Percentiles rank a stretch among this genome's conserved stretches.
phyloP scores from a whole-genome alignment of 257 asterid genomes.

The Thymus mandschuricus region DNA sequence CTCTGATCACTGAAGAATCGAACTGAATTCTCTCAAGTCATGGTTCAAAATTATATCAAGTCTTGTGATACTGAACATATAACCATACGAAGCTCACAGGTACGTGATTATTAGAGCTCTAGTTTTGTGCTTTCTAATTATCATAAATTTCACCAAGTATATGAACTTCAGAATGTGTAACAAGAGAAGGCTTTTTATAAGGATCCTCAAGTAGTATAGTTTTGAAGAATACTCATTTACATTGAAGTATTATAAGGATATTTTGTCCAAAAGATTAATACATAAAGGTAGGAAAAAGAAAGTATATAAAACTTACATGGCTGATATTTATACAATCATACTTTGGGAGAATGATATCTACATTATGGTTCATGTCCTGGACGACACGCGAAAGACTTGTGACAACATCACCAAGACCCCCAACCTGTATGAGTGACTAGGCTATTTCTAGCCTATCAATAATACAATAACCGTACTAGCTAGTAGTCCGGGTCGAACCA shows the following conservation, averaged over 20 bases:
- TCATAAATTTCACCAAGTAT: conserved; percentile 10
- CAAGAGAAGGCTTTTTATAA: conserved; percentile 8
- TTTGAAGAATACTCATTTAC: conserved; percentile 21
- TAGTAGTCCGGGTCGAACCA: no score
- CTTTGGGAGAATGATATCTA: conserved; percentile 90
- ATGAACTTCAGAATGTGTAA: conserved; percentile 6
- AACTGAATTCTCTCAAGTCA: no score
- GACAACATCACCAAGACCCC: conserved; percentile 99
- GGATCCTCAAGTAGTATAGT: conserved; percentile 6
- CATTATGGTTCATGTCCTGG: conserved; percentile 89
- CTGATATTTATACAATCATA: conserved; percentile 76
- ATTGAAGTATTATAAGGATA: conserved; percentile 26
- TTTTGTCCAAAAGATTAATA: conserved; percentile 28
- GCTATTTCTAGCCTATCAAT: no score
- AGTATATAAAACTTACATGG: conserved; percentile 55
- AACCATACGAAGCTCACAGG: conserved; percentile 15
- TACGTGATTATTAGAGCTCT: conserved; percentile 9
- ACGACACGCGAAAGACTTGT: conserved; percentile 99
- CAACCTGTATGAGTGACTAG: conserved; percentile 66
- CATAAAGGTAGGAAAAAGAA: conserved; percentile 40
- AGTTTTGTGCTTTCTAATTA: conserved; percentile 6
- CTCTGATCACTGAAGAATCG: no score
- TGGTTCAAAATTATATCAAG: no score
- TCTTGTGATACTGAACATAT: conserved; percentile 4
- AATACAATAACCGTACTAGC: no score